Base-by-base conservation (phyloP, 371 early-diverging fungal species). In the Mucor piriformis region DNA sequence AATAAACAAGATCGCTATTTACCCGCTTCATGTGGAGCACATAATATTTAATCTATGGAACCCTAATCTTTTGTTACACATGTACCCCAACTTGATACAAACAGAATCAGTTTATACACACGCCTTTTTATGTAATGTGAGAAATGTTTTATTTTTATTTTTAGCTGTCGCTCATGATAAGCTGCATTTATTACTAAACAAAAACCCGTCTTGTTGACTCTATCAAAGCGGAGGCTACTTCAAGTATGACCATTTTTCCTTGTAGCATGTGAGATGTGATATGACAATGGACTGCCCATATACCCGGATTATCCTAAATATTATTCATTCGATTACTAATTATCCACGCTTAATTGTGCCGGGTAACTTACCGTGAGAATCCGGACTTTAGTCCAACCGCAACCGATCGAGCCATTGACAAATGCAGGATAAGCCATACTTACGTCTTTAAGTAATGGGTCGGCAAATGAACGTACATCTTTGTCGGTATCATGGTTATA, bases 241-340 rank as follows among this genome's bases (percentile, higher is more conserved):
- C 73, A 6, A 78, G 37, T 3, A 76, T 61, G 34, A 57, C 57
- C 44, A 74, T 59, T 42, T 72, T 79, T 4, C 82, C 82, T 37
- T 75, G 74, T 15, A 76, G 16, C 72, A 81, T 73, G 49, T 83
- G 83, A 6, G 72, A 29, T 1, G 76, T 74, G n/a, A 77, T 68
- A 52, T 79, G 82, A 23, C 79, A 82, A 56, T 82, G 82, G 8
- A 76, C 25, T n/a, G 73, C 66, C 82, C 82, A 82, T 18, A 69
- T 24, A 23, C 82, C 79, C 51, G 82, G 79, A 57, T 82, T 82
- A 53, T 77, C 72, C 72, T 69, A 58, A 3, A 40, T 13, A n/a
- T 6, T 15, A 29, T 2, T 40, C 13, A n/a, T 20, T 20, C 33
- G 6, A n/a, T 6, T 15, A 29, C 1, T 49, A 24, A 23, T 20